Base-by-base conservation (phyloP, 495 filamentous ascomycete genomes). In the Lasiosphaeria ovina region DNA sequence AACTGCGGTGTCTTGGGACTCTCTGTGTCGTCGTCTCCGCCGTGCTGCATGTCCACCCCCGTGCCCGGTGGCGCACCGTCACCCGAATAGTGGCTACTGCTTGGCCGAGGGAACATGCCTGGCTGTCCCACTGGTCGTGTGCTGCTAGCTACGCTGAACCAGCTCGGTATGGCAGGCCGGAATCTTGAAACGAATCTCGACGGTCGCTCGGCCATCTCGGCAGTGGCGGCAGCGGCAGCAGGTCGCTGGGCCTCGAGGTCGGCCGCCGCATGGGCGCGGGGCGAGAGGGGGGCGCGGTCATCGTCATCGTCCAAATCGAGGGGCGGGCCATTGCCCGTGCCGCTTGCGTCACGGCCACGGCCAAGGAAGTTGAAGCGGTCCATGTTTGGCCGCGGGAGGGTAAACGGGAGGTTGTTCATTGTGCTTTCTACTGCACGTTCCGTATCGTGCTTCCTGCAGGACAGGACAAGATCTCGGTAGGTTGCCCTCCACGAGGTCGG, bases 1-100 rank as follows among this genome's bases (percentile, higher is more conserved):
- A 74, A 73, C 0, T 66, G 62, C 0, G 79, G 76, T 3, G 73
- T 70, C 63, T 83, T 82, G 34, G 77, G 78, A 4, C 67, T 72
- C 42, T 76, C 24, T 24, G 24, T 24, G 24, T 24, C 66, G 12
- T 69, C 60, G 11, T 48, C 59, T 10, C 38, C 55, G 55, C 17
- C 34, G 50, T 62, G 24, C 24, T 24, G 24, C 24, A 24, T 60
- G 11, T 64, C 50, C 8, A 70, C 49, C 12, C 64, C 66, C 1
- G 69, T 70, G 9, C 36, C 65, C 0, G 67, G 67, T 16, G 69
- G 61, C n/a, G 59, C 10, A 0, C 69, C 67, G n/a, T 66, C 66
- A 35, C 70, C 71, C 1, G 69, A 62, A 35, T 68, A 69, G 32
- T 63, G 60, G 38, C 61, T 73, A 57, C 68, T 69, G 32, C 62